Percentiles rank a stretch among this genome's conserved stretches.
Conservation (phyloP, 192 early-diverging fungal genomes). For the Coemansia sp. region DNA sequence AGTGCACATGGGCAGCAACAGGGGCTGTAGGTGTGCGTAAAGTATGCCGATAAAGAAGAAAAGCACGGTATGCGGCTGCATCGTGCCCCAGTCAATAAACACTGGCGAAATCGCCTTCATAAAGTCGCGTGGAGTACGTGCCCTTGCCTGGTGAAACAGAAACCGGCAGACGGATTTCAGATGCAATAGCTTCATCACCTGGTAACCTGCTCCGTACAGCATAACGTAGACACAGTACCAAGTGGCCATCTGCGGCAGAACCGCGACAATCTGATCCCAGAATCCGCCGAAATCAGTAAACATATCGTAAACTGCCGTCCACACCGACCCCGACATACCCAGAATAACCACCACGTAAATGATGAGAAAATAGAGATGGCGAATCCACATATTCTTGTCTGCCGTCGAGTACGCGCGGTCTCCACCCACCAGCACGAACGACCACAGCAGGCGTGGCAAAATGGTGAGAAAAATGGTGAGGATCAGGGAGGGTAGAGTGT, state of each 20-base stretch:
- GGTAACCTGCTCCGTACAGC: conserved; percentile 65
- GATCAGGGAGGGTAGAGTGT: conserved; percentile 71
- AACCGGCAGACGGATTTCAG: conserved; percentile 58
- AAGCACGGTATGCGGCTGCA: conserved; percentile 66
- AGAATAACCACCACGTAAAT: conserved; percentile 76
- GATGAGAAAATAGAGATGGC: conserved; percentile 69
- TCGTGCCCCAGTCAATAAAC: conserved; percentile 65
- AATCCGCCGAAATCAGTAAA: conserved; percentile 64
- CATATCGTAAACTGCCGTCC: conserved; percentile 61
- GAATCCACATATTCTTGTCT: conserved; percentile 54
- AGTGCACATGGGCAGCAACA: conserved; percentile 66
- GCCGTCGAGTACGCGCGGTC: conserved; percentile 39
- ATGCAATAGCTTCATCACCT: conserved; percentile 66
- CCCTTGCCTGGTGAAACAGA: conserved; percentile 31
- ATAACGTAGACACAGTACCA: conserved; percentile 77
- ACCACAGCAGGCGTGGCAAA: conserved; percentile 63
- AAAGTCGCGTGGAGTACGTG: conserved; percentile 71
- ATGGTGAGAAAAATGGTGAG: conserved; percentile 67
- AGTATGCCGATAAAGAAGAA: conserved; percentile 70
- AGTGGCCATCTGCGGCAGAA: conserved; percentile 67
- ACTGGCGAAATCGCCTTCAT: conserved; percentile 67
- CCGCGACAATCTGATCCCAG: conserved; percentile 57
- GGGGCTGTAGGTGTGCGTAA: conserved; percentile 70
- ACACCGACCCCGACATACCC: conserved; percentile 63
- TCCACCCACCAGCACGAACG: conserved; percentile 42